These are phyloP conservation scores for Russula emetica DNA, from an alignment of 768 basidiomycete genomes.

Conservation along the genomic window DNA sequence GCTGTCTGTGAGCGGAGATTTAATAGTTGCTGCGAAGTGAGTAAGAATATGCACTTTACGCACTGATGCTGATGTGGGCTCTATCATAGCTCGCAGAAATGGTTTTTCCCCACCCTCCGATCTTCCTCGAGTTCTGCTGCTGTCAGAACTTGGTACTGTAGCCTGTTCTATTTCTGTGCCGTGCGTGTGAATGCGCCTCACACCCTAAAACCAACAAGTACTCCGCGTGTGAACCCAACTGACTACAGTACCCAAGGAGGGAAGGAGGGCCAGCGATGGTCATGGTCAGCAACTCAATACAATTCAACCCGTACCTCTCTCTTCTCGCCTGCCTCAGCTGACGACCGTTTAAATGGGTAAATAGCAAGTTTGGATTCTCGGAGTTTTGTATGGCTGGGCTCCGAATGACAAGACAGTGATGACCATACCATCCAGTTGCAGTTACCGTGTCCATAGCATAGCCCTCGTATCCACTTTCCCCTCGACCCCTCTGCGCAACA, in stretches of 20 bases:
- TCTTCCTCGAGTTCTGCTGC: background rate
- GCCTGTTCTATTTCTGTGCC: background rate
- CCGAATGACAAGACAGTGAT: background rate
- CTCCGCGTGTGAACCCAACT: too few species aligned
- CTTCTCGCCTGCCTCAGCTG: background rate
- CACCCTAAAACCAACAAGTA: background rate
- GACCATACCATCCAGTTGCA: too few species aligned
- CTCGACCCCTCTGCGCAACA: background rate
- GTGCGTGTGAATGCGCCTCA: background rate
- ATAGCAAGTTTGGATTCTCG: background rate
- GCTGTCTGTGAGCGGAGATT: background rate
- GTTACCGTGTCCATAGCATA: too few species aligned
- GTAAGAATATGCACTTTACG: too few species aligned
- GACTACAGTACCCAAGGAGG: too few species aligned
- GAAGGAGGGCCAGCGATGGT: background rate
- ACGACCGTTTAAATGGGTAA: background rate
- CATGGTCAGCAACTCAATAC: too few species aligned
- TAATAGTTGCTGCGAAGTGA: too few species aligned
- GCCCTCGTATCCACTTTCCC: background rate
- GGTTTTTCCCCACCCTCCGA: background rate
- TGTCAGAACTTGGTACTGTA: background rate
- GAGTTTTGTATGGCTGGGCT: background rate
- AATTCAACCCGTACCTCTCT: too few species aligned
- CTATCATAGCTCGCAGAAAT: background rate
- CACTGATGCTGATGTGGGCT: background rate